A percentile compares a stretch with the other conserved stretches of the same genome.
phyloP scores from a whole-genome alignment of 2,329 filamentous ascomycete species.

The Penicillium griseofulvum region DNA sequence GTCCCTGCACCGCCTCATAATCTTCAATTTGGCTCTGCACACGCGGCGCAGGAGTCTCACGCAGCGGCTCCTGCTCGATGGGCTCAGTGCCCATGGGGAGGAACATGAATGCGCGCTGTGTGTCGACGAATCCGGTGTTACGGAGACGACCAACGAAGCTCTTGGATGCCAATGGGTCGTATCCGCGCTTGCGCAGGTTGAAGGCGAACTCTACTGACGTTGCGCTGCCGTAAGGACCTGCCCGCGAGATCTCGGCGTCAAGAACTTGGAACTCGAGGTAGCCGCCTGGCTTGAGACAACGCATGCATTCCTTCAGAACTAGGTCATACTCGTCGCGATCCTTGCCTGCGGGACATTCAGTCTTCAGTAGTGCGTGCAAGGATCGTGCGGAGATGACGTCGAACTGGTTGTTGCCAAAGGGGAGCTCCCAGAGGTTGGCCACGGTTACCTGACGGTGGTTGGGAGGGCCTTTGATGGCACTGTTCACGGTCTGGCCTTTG shows the following conservation, averaged over 20 bases:
- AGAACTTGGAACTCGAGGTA: slow-evolving; percentile 88
- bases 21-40: slow-evolving; percentile 43
- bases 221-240: slow-evolving; percentile 73
- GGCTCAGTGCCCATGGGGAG: slow-evolving; percentile 69
- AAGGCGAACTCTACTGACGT: slow-evolving; percentile 91
- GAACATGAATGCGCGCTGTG: slow-evolving; percentile 84
- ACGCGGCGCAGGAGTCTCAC: slow-evolving; percentile 38
- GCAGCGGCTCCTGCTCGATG: slow-evolving; percentile 47
- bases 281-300: slow-evolving; percentile 87
- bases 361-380: slow-evolving; percentile 78
- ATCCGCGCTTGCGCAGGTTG: slow-evolving; percentile 82
- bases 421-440: slow-evolving; percentile 72
- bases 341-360: slow-evolving; percentile 60
- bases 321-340: slow-evolving; percentile 82
- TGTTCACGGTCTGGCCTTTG: slow-evolving; percentile 69
- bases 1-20: slow-evolving; percentile 58
- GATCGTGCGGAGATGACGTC: slow-evolving; percentile 88
- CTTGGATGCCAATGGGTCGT: slow-evolving; percentile 81
- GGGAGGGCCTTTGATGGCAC: slow-evolving; percentile 73
- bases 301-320: slow-evolving; percentile 80
- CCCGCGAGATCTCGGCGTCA: slow-evolving; percentile 85
- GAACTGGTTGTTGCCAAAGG: slow-evolving; percentile 82
- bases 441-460: slow-evolving; percentile 87
- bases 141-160: slow-evolving; percentile 72
- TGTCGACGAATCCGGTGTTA: slow-evolving; percentile 72